Conservation (phyloP, 73 alveolate species). For the Halteria grandinella region DNA sequence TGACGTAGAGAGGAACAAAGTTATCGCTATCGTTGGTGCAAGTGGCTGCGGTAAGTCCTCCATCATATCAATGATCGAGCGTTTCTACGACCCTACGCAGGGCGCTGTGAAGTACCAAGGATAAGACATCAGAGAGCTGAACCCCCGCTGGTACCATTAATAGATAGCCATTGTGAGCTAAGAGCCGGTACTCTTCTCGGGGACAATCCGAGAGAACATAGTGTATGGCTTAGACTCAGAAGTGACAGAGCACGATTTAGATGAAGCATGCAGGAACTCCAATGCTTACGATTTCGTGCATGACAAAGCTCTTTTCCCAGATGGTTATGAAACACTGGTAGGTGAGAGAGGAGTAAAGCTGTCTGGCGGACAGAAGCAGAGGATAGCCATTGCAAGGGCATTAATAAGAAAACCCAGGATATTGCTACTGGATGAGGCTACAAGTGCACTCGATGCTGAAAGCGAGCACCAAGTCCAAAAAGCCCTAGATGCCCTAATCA, state of each 20-base stretch:
- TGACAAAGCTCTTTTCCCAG: constrained; percentile 71
- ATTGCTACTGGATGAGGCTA: constrained; percentile 32
- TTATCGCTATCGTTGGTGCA: constrained; percentile 62
- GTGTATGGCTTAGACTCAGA: constrained; percentile 14
- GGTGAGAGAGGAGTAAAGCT: constrained; percentile 76
- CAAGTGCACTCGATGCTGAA: constrained; percentile 25
- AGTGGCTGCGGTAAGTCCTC: constrained; percentile 66
- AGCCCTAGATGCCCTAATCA: constrained; percentile 23
- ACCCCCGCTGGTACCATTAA: constrained; percentile 36
- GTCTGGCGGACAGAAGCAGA: constrained; percentile 63
- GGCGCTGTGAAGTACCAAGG: constrained; percentile 58
- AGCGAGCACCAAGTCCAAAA: constrained; percentile 8
- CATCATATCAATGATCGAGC: constrained; percentile 48
- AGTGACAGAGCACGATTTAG: constrained; percentile 6
- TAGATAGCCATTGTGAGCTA: constrained; percentile 14
- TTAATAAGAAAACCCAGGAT: constrained; percentile 25
- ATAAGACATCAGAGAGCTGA: constrained; percentile 41
- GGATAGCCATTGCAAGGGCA: constrained; percentile 34
- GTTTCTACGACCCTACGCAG: constrained; percentile 65
- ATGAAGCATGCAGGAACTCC: constrained; percentile 24
- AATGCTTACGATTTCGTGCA: constrained; percentile 51
- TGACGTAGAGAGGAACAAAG: background rate
- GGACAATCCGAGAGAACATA: constrained; percentile 50
- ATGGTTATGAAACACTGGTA: constrained; percentile 67
- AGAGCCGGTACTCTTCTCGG: constrained; percentile 49